Conservation (phyloP, 2,329 filamentous ascomycete species). For the Podosphaera aphanis region DNA sequence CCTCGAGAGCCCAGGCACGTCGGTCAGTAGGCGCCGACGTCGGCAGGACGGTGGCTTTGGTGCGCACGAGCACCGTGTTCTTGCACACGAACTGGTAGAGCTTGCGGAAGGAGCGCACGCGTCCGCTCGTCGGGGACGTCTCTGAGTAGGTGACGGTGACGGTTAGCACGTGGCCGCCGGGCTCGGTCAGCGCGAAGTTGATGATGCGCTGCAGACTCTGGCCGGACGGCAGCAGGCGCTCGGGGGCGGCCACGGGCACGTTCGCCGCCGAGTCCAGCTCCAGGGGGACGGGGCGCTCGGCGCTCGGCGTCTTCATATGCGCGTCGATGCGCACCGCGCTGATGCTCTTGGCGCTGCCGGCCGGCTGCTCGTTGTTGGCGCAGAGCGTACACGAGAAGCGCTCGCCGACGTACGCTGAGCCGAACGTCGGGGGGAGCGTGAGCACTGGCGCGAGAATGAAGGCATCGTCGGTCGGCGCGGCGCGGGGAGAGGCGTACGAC, state of each 20-base stretch:
- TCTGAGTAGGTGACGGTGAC: constrained; percentile 92
- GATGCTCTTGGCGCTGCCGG: constrained; percentile 25
- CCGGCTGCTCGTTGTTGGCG: constrained; percentile 63
- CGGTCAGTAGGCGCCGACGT: constrained; percentile 7
- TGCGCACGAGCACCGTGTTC: constrained; percentile 68
- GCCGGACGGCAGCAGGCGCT: constrained; percentile 26
- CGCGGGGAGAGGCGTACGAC: constrained; percentile 47
- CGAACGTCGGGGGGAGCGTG: constrained; percentile 75
- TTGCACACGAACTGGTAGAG: constrained; percentile 93
- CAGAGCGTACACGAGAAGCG: constrained; percentile 85
- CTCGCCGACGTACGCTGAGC: constrained; percentile 86
- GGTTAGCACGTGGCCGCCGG: constrained; percentile 78
- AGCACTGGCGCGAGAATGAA: constrained; percentile 37
- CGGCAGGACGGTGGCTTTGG: constrained; percentile 45
- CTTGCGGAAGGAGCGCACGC: constrained; percentile 74
- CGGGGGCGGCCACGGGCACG: neutral
- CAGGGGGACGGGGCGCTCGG: constrained; percentile 35
- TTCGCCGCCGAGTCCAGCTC: constrained; percentile 22
- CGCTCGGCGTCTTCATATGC: constrained; percentile 80
- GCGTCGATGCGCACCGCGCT: constrained; percentile 64
- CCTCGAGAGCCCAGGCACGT: constrained; percentile 54
- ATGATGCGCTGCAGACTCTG: constrained; percentile 62
- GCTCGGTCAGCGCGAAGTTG: constrained; percentile 72
- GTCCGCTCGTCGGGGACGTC: constrained; percentile 43
- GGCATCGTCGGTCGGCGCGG: constrained; percentile 21